Evolutionary conservation across 2,329 filamentous ascomycete genomes (phyloP).

Genomic region (Epichloe festucae): DNA sequence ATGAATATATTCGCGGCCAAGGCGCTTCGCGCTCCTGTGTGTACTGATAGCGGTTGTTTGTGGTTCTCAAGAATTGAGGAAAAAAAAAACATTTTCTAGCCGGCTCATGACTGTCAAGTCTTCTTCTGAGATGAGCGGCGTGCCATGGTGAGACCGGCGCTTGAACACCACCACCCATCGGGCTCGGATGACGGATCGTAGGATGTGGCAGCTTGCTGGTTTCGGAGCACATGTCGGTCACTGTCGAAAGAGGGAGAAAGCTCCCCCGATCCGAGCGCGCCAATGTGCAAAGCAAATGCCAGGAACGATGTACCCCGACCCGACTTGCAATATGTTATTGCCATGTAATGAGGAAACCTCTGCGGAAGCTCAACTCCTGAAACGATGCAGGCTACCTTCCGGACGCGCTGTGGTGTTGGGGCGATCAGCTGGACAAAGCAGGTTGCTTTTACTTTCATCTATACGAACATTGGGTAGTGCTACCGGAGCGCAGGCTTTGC

Average conservation of each 20-base stretch:
- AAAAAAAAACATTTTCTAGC: neutral
- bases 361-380: slow-evolving; percentile 19
- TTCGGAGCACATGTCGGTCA: too few species aligned
- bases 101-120: neutral
- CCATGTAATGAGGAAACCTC: too few species aligned
- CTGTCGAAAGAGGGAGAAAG: too few species aligned
- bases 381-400: slow-evolving; percentile 42
- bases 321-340: neutral
- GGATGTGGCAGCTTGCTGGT: too few species aligned
- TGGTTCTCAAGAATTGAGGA: neutral
- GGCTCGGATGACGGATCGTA: too few species aligned
- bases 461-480: slow-evolving; percentile 6
- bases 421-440: slow-evolving; percentile 69
- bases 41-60: neutral
- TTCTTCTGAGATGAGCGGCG: neutral
- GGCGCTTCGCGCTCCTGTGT: neutral
- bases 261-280: too few species aligned
- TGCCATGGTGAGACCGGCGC: neutral
- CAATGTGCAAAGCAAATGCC: neutral
- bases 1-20: neutral
- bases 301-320: neutral
- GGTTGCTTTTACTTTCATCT: slow-evolving; percentile 5
- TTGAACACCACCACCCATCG: neutral
- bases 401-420: slow-evolving; percentile 54
- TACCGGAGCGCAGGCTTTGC: slow-evolving; percentile 16